Base-by-base conservation (phyloP, 2,329 filamentous ascomycete genomes). In the Plenodomus biglobosus region DNA sequence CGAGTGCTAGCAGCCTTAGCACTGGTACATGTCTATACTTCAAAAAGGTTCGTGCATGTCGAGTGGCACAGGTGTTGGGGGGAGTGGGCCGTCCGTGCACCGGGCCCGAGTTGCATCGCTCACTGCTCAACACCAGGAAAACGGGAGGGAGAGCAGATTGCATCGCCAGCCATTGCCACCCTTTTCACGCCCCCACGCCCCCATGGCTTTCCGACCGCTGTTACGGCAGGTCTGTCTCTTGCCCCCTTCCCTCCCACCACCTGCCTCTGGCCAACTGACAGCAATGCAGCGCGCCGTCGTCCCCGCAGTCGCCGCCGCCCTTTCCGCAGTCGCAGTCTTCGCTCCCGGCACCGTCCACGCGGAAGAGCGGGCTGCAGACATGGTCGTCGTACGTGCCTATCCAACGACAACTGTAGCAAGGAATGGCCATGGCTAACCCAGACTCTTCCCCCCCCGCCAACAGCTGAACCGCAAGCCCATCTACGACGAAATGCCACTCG, bases 401-500 rank as follows among this genome's bases (percentile, higher is more conserved):
- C 37, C n/a, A 32, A 11, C 8, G 10, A 8, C 17, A 8, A 16
- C n/a, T n/a, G n/a, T n/a, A n/a, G n/a, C n/a, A n/a, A n/a, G n/a
- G n/a, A n/a, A n/a, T n/a, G n/a, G n/a, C 27, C 19, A 15, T 4
- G 3, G 20, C 7, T n/a, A n/a, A 13, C 17, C 20, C 24, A 44
- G n/a, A 30, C 48, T 44, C 32, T 44, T 22, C 41, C 24, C 11
- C 34, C 15, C 24, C 22, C 22, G 5, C 53, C 44, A 62, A n/a
- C n/a, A n/a, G n/a, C n/a, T n/a, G 55, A 52, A 65, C 61, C 76
- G 76, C 58, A 77, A 78, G 62, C 86, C 90, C 57, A 94, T 95
- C 75, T 95, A 95, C 80, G 88, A 92, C 74, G 80, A 86, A 70
- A 45, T 64, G 37, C 66, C 73, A 50, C 66, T 75, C 61, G 46